Percentiles rank a stretch among this genome's conserved stretches.
Evolutionary conservation across 2,329 filamentous ascomycete genomes (phyloP).

Genomic region (Aspergillus oerlinghausenensis): DNA sequence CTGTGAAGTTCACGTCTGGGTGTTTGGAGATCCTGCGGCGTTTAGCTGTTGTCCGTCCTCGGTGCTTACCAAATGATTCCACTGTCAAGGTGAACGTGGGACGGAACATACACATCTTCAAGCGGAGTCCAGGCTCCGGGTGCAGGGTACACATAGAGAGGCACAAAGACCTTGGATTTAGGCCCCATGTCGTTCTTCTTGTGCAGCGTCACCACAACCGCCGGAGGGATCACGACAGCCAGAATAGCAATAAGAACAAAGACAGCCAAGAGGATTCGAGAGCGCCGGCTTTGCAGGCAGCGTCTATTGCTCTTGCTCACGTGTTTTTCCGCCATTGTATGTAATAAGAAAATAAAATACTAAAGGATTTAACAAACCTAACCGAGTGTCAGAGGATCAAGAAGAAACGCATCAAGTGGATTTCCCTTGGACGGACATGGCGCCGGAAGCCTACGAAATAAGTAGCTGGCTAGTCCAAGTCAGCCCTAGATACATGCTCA

Average conservation of each 20-base stretch:
- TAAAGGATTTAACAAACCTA: constrained; percentile 5
- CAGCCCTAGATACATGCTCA: background rate
- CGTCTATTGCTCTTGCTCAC: constrained; percentile 28
- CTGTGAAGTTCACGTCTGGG: constrained; percentile 45
- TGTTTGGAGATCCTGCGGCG: constrained; percentile 33
- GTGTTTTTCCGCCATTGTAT: constrained; percentile 23
- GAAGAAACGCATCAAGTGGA: constrained; percentile 12
- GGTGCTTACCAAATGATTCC: too few species aligned
- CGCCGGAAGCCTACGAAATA: constrained; percentile 15
- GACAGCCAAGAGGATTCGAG: constrained; percentile 24
- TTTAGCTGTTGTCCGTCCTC: constrained; percentile 20
- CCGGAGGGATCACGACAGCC: constrained; percentile 28
- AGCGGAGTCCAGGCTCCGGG: constrained; percentile 45
- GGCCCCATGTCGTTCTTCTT: constrained; percentile 33
- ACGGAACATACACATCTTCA: constrained; percentile 39
- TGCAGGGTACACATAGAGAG: constrained; percentile 47
- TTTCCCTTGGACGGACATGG: constrained; percentile 7
- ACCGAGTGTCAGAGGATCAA: constrained; percentile 9
- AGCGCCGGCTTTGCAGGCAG: constrained; percentile 26
- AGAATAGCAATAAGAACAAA: constrained; percentile 27
- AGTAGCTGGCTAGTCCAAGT: constrained; percentile 9
- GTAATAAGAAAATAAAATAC: constrained; percentile 6
- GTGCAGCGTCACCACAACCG: constrained; percentile 30
- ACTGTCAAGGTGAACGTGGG: constrained; percentile 2
- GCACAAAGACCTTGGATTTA: constrained; percentile 42